Evolutionary conservation across 495 filamentous ascomycete species (phyloP).

Genomic region (Haplographium delicatum): DNA sequence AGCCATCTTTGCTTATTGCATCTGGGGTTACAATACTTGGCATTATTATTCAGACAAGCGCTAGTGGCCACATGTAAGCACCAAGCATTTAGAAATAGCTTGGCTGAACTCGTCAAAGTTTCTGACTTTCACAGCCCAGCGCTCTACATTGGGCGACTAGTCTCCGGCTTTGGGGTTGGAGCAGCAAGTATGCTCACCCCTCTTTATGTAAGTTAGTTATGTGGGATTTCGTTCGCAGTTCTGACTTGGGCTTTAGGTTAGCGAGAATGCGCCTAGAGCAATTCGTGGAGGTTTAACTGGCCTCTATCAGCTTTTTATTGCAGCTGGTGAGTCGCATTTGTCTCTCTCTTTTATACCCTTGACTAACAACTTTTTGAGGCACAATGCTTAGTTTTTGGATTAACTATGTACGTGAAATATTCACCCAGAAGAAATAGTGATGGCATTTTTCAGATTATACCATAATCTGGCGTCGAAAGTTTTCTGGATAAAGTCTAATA

Average conservation of each 20-base stretch:
- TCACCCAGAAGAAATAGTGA: too few species aligned
- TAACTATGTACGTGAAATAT: constrained; percentile 22
- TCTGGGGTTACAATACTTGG: constrained; percentile 35
- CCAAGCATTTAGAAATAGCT: background rate
- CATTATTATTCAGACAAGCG: constrained; percentile 35
- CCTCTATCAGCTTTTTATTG: constrained; percentile 65
- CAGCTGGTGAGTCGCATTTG: constrained; percentile 25
- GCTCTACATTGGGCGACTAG: constrained; percentile 63
- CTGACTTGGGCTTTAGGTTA: constrained; percentile 22
- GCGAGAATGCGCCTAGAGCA: constrained; percentile 65
- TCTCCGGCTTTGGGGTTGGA: constrained; percentile 63
- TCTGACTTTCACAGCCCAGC: constrained; percentile 34
- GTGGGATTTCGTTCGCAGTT: background rate
- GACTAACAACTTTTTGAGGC: constrained; percentile 33
- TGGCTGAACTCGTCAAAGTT: constrained; percentile 10
- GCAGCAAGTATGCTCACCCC: constrained; percentile 61
- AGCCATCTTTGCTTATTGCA: constrained; percentile 33
- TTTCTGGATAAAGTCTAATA: too few species aligned
- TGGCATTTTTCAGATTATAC: too few species aligned
- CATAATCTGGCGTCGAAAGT: too few species aligned
- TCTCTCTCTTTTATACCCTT: too few species aligned
- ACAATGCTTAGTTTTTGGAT: constrained; percentile 59
- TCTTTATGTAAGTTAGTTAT: constrained; percentile 33
- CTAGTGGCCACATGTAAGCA: constrained; percentile 34
- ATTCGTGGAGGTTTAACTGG: constrained; percentile 67